These are phyloP conservation scores for Aspergillus indologenus DNA, from an alignment of 495 filamentous ascomycete genomes.

Conservation along the genomic window DNA sequence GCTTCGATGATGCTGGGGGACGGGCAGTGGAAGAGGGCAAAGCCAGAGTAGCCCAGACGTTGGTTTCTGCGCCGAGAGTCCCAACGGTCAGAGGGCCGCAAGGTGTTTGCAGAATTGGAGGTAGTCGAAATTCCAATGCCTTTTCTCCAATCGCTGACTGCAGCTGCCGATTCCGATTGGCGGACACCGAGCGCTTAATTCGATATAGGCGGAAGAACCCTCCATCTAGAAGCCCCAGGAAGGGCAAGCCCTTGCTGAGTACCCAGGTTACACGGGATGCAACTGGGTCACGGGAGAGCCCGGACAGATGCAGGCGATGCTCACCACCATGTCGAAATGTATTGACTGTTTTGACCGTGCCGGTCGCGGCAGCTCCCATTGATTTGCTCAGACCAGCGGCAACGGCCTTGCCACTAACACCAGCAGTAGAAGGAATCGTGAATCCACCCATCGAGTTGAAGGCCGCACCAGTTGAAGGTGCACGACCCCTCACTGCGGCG, in stretches of 20 bases:
- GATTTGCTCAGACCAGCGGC: slow-evolving; percentile 81
- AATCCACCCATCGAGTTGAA: slow-evolving; percentile 45
- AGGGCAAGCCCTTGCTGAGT: slow-evolving; percentile 31
- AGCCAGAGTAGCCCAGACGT: slow-evolving; percentile 30
- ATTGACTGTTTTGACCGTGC: slow-evolving; percentile 71
- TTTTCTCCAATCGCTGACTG: slow-evolving; percentile 53
- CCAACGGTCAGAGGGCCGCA: slow-evolving; percentile 39
- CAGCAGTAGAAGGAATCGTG: slow-evolving; percentile 63
- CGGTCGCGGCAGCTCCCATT: slow-evolving; percentile 74
- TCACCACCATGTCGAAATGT: slow-evolving; percentile 80
- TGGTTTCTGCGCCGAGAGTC: slow-evolving; percentile 28
- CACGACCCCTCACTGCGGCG: slow-evolving; percentile 51
- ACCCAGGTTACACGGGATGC: slow-evolving; percentile 44
- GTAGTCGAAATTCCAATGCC: slow-evolving; percentile 64
- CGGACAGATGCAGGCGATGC: slow-evolving; percentile 74
- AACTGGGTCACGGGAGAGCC: slow-evolving; percentile 43
- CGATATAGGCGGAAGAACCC: slow-evolving; percentile 63
- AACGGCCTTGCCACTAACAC: slow-evolving; percentile 71
- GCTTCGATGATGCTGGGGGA: slow-evolving; percentile 26
- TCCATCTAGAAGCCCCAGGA: slow-evolving; percentile 38
- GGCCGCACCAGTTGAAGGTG: slow-evolving; percentile 47
- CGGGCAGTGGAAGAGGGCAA: slow-evolving; percentile 36
- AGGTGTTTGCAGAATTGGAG: slow-evolving; percentile 35
- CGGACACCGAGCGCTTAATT: slow-evolving; percentile 47
- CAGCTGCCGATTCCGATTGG: slow-evolving; percentile 44